Evolutionary conservation across 495 filamentous ascomycete species (phyloP).

Genomic region (Talaromyces stipitatus): DNA sequence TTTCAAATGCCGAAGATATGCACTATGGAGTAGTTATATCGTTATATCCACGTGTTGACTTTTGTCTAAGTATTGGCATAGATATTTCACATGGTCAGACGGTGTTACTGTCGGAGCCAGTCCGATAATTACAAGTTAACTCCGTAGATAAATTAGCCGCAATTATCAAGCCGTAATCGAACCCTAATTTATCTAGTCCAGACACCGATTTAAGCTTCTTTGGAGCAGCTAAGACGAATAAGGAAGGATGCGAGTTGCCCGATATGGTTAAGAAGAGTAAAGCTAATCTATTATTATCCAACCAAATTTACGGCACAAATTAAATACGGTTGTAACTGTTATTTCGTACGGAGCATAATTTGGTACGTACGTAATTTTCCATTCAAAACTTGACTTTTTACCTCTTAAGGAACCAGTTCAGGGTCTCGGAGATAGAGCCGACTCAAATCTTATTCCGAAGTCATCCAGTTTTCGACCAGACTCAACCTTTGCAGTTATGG

Average conservation of each 20-base stretch:
- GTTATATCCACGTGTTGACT: too few relatives aligned
- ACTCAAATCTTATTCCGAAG: background rate
- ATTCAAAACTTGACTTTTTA: background rate
- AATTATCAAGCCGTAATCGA: background rate
- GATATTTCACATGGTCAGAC: too few relatives aligned
- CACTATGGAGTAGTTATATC: too few relatives aligned
- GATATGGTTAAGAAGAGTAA: background rate
- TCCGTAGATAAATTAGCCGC: background rate
- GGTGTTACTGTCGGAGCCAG: too few relatives aligned
- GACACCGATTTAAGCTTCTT: background rate
- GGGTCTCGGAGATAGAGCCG: background rate
- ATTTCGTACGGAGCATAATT: too few relatives aligned
- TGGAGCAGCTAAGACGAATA: background rate
- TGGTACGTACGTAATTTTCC: background rate
- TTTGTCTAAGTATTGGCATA: too few relatives aligned
- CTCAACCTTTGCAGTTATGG: too few relatives aligned
- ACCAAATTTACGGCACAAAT: background rate
- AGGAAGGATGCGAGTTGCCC: background rate
- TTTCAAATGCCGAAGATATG: too few relatives aligned
- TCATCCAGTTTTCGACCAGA: background rate
- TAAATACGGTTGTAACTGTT: background rate
- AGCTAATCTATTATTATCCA: background rate
- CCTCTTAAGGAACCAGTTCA: background rate
- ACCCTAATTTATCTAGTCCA: background rate
- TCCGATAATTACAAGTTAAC: too few relatives aligned